A percentile compares a stretch with the other conserved stretches of the same genome.
Conservation (phyloP, 2,329 filamentous ascomycete genomes). For the Trichoderma afroharzianum region DNA sequence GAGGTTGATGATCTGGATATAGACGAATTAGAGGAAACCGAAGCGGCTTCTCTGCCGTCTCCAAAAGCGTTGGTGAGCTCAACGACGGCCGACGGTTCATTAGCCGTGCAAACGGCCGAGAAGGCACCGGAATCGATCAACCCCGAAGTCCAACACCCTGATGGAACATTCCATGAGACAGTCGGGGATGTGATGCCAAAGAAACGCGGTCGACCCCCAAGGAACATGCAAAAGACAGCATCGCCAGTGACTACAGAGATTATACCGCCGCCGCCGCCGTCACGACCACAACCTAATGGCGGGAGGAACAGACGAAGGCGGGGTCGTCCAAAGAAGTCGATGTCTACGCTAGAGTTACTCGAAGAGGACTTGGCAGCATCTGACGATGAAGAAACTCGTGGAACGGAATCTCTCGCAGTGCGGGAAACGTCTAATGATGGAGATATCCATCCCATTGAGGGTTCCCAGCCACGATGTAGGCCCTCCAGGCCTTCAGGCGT, state of each 20-base stretch:
- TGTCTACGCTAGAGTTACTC: not conserved
- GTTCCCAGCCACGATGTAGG: slow-evolving; percentile 23
- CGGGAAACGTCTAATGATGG: slow-evolving; percentile 19
- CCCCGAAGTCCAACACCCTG: not conserved
- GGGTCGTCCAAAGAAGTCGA: slow-evolving; percentile 30
- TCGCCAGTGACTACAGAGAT: slow-evolving; percentile 4
- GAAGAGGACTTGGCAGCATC: not conserved
- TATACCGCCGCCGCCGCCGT: not conserved
- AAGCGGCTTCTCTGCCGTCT: slow-evolving; percentile 24
- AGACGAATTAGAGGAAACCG: slow-evolving; percentile 42
- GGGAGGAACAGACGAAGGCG: slow-evolving; percentile 22
- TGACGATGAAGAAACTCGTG: not conserved
- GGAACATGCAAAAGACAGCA: slow-evolving; percentile 21
- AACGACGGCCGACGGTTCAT: slow-evolving; percentile 24
- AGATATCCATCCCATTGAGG: not conserved
- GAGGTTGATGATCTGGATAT: slow-evolving; percentile 43
- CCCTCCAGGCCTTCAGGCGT: slow-evolving; percentile 25
- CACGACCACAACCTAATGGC: not conserved
- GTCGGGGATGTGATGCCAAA: not conserved
- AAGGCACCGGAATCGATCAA: not conserved
- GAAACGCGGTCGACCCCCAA: slow-evolving; percentile 33
- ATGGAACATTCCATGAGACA: not conserved
- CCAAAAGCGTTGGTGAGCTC: slow-evolving; percentile 3
- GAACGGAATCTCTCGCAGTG: slow-evolving; percentile 22
- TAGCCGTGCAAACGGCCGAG: not conserved